Evolutionary conservation across 2,329 filamentous ascomycete genomes (phyloP), one percentile per base, ranked within the genome.

Genomic region (Pseudocercospora musae): DNA sequence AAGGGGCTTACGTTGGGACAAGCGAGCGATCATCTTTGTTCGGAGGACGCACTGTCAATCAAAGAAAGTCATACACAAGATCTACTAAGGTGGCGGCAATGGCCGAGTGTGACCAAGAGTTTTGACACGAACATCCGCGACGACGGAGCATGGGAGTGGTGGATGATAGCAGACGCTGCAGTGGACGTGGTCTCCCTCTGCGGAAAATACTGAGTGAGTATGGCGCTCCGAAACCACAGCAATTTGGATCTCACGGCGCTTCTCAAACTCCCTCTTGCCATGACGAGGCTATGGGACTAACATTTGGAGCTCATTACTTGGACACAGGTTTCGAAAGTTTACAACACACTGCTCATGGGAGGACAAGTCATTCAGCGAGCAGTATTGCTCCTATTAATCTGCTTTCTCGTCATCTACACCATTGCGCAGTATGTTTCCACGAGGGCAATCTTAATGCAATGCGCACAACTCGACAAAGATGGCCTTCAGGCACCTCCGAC

Each of bases 301-400:
- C 31, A 10, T 15, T 33, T n/a, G 33, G 33, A 37, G 33, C 33
- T n/a, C 4, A 37, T 37, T 37, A 37, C 33, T 37, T 37, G 13
- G 33, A 37, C 6, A 37, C 11, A 4, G 15, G 13, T 15, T 13
- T 37, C 33, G 15, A 37, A 37, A 37, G 33, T 37, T 15, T 25
- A 52, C 15, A 52, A 7, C 3, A n/a, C 10, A 2, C 40, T 21
- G 7, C 8, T 3, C 13, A 57, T 57, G 55, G 55, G 55, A 23
- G 37, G 27, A 29, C 55, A 57, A 27, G 37, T 46, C 40, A 29
- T 57, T 18, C 55, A 57, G 18, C 55, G 55, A 46, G 55, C 55
- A 15, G 15, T 57, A n/a, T 29, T 57, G 25, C 55, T 57, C 40
- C 9, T 27, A 9, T 29, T 48, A 10, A 31, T 57, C 10, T 42